Evolutionary conservation across 73 alveolate species (phyloP), one percentile per base, ranked within the genome.

Genomic region (Paraurostyla sp.): DNA sequence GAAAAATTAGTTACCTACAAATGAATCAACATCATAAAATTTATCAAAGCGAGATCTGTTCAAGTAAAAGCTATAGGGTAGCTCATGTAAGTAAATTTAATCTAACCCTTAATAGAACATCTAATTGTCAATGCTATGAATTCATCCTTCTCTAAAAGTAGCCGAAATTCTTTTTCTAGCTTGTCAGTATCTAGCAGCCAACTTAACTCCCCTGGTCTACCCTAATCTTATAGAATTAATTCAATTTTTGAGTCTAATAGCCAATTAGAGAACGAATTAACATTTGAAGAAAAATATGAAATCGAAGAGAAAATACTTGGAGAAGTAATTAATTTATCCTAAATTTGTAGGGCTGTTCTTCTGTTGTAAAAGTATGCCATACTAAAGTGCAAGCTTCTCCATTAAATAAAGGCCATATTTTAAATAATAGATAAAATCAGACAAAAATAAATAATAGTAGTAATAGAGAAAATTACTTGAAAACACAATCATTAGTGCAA

Each of bases 361-460:
- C 82, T 7, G 82, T 65, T 15, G 82, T 65, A 16, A 65, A 65
- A 65, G 35, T 65, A 65, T 65, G 82, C 82, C 82, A 65, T n/a
- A 22, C 82, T 65, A 29, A 38, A 40, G 38, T 11, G 23, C 29
- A 11, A 56, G 7, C 56, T 6, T 6, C 13, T 27, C 32, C 49
- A 13, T n/a, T 20, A 59, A 30, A n/a, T 27, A 4, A 30, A 3
- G 3, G 51, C n/a, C n/a, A n/a, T n/a, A n/a, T n/a, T n/a, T n/a
- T n/a, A n/a, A n/a, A n/a, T n/a, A 59, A 25, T 11, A 25, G 9
- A 27, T 27, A 3, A n/a, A 20, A 27, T 59, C 22, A 59, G 41
- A 65, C 11, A 38, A 32, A 40, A 65, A 11, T 33, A 58, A 65
- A 38, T 65, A 65, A 65, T 58, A 18, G 32, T 56, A 65, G 82